Conservation (phyloP, 2,329 filamentous ascomycete species). For the Fusarium lyarnte region DNA sequence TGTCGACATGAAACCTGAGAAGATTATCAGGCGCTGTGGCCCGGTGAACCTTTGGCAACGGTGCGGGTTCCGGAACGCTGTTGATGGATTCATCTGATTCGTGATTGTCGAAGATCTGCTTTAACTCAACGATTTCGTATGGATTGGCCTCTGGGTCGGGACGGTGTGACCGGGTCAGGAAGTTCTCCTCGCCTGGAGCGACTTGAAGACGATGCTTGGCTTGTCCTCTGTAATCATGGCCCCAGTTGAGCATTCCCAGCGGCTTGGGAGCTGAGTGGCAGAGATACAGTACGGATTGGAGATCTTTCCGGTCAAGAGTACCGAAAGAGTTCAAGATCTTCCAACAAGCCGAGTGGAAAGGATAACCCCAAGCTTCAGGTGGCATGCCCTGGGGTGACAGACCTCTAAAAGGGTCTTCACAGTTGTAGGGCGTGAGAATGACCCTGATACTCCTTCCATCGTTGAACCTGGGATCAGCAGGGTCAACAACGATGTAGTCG, state of each 20-base stretch:
- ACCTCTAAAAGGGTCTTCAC: not conserved
- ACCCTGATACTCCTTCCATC: not conserved
- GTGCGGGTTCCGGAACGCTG: no score
- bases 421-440: not conserved
- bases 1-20: not conserved
- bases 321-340: not conserved
- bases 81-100: accelerated
- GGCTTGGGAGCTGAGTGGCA: not conserved
- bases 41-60: not conserved
- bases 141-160: no score
- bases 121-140: not conserved
- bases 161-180: not conserved
- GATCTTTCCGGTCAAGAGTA: not conserved
- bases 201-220: not conserved
- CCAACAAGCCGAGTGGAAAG: not conserved
- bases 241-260: not conserved
- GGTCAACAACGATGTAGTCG: no score
- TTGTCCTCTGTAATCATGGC: not conserved
- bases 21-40: not conserved
- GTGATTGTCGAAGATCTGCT: not conserved
- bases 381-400: no score
- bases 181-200: not conserved
- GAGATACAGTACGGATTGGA: not conserved
- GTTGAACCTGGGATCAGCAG: no score
- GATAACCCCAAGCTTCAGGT: not conserved